Evolutionary conservation across 306 rosid genomes (phyloP), one percentile per base, ranked within the genome.

Genomic region (Sechiopsis laciniata): DNA sequence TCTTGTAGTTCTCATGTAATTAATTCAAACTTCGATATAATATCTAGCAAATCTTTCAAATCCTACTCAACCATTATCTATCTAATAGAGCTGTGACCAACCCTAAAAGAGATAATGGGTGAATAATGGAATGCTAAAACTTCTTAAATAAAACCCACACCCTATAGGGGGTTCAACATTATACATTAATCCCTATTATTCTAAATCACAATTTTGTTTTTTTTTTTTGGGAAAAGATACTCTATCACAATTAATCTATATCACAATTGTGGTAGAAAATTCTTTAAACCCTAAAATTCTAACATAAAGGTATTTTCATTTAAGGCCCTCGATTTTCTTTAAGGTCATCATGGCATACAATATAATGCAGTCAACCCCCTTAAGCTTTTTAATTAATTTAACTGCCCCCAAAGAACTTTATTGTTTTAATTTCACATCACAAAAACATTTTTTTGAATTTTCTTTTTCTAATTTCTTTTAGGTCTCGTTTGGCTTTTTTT

Each of bases 351-450:
- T 62, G 12, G 9, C 42, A 62, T 32, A 32, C 6, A 32, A 32
- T 32, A 5, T 62, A 62, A 62, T 62, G 69, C 69, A 62, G 69
- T 62, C 69, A 62, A 62, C 50, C 50, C 16, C 15, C 48, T 15
- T 46, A 62, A 62, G 9, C 50, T 35, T 62, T 62, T 48, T 16
- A 62, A 20, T 35, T 62, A 62, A 29, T 15, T 32, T 62, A 62
- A 62, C 68, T 16, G 35, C 68, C 22, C 48, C 50, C 8, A 35
- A 62, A 62, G 45, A 32, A 32, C 2, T 10, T 7, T 48, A 48
- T 11, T 8, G 0, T 17, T 56, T 5, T 56, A 2, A 56, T 7
- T 7, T 55, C 24, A 55, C 19, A 55, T 55, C 22, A 40, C 0
- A 40, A 40, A 40, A 40, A 6, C 0, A 40, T 37, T 37, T 6